Percentiles rank a stretch among this genome's conserved stretches.
Evolutionary conservation across 176 grass and related monocot genomes (phyloP).

Genomic region (Chloris gayana): DNA sequence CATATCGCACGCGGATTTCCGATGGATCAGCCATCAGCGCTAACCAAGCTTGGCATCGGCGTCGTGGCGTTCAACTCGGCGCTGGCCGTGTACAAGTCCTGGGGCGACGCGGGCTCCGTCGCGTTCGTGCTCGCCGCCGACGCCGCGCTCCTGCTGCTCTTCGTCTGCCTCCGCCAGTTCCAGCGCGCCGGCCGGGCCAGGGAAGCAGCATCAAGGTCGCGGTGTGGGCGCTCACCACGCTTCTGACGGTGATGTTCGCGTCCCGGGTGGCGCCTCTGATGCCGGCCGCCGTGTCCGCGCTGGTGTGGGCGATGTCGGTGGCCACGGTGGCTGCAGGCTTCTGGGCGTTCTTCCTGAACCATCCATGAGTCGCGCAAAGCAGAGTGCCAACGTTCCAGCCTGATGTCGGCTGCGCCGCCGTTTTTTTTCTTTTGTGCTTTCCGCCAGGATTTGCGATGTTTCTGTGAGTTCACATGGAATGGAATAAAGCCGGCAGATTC

Average conservation of each 20-base stretch:
- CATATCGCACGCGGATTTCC: no score
- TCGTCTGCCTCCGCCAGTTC: neutral
- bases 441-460: no score
- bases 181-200: neutral
- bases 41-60: neutral
- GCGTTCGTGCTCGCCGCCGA: slow-evolving; percentile 12
- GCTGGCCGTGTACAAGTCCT: neutral
- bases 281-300: neutral
- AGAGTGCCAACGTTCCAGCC: no score
- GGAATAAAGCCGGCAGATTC: no score
- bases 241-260: slow-evolving; percentile 5
- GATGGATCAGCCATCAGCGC: neutral
- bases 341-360: neutral
- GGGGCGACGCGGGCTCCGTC: neutral
- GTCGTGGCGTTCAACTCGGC: neutral
- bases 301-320: slow-evolving; percentile 13
- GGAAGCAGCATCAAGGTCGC: slow-evolving; percentile 6
- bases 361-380: neutral
- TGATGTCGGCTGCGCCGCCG: no score
- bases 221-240: neutral
- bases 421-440: no score
- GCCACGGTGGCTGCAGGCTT: neutral
- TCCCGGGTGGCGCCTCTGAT: slow-evolving; percentile 17
- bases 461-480: no score
- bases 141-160: neutral